These are phyloP conservation scores for Hypericum androsaemum DNA, from an alignment of 345 rosid genomes.

Conservation along the genomic window DNA sequence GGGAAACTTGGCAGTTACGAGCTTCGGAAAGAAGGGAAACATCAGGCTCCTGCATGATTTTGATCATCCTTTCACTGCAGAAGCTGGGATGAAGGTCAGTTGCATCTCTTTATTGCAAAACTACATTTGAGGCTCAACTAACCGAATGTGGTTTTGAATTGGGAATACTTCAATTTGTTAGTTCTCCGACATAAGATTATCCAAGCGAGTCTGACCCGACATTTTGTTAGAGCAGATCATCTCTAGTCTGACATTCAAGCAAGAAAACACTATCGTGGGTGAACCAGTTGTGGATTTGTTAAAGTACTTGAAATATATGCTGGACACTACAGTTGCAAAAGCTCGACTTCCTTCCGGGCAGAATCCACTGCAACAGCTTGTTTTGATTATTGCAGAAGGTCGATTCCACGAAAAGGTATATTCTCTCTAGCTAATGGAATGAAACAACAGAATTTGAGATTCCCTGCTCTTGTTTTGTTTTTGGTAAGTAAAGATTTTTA, in stretches of 20 bases:
- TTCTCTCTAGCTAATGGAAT: background rate
- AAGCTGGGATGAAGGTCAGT: constrained; percentile 76
- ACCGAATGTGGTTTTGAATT: background rate
- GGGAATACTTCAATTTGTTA: background rate
- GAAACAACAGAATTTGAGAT: background rate
- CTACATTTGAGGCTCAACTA: no score
- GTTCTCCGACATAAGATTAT: background rate
- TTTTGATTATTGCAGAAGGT: constrained; percentile 81
- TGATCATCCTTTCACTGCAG: constrained; percentile 70
- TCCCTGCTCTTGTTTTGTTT: no score
- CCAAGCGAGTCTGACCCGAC: no score
- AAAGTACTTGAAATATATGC: constrained; percentile 52
- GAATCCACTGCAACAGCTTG: constrained; percentile 93
- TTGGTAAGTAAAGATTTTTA: no score
- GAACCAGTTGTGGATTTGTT: constrained; percentile 76
- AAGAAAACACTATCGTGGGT: constrained; percentile 73
- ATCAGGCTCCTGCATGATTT: constrained; percentile 77
- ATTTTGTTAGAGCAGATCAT: constrained; percentile 49
- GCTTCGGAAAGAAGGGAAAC: constrained; percentile 83
- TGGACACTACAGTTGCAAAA: constrained; percentile 52
- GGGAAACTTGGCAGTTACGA: constrained; percentile 84
- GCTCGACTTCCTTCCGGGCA: constrained; percentile 86
- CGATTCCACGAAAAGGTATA: constrained; percentile 79
- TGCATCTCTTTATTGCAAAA: no score
- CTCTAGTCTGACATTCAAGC: constrained; percentile 72